A percentile compares a stretch with the other conserved stretches of the same genome.
Conservation (phyloP, 2,329 filamentous ascomycete genomes). For the Aspergillus ustus region DNA sequence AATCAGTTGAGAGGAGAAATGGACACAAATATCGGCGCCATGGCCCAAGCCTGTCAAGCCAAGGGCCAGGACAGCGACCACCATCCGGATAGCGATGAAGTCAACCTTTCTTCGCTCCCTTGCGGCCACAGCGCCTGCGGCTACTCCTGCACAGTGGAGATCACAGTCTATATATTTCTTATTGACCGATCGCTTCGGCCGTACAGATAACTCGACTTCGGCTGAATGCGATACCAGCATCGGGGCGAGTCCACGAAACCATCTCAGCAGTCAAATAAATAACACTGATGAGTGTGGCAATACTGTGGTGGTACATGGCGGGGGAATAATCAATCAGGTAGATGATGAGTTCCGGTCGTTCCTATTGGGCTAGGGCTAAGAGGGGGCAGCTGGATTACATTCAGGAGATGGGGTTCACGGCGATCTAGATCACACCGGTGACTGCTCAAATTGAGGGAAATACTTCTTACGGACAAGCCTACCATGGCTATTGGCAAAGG, state of each 20-base stretch:
- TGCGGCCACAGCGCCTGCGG: conserved; percentile 31
- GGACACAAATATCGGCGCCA: conserved; percentile 1
- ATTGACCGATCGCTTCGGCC: conserved; percentile 51
- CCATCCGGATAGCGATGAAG: not conserved
- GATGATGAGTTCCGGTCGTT: not conserved
- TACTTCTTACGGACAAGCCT: conserved; percentile 47
- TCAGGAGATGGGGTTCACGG: conserved; percentile 53
- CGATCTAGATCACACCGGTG: conserved; percentile 55
- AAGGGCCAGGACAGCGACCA: not conserved
- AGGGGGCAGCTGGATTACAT: conserved; percentile 53
- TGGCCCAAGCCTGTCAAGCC: not conserved
- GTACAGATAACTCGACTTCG: conserved; percentile 45
- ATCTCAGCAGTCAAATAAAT: not conserved
- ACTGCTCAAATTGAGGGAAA: conserved; percentile 42
- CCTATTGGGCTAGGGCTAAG: not conserved
- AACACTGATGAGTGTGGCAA: conserved; percentile 16
- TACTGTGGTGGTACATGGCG: conserved; percentile 58
- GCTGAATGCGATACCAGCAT: conserved; percentile 34
- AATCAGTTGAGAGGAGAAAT: not conserved
- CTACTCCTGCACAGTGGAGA: conserved; percentile 44
- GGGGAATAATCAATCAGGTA: conserved; percentile 49
- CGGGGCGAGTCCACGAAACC: conserved; percentile 23
- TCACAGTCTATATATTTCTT: conserved; percentile 52
- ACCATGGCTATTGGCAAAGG: conserved; percentile 58
- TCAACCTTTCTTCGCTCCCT: conserved; percentile 24